Conservation (phyloP, 495 filamentous ascomycete genomes). For the Tuber brumale region DNA sequence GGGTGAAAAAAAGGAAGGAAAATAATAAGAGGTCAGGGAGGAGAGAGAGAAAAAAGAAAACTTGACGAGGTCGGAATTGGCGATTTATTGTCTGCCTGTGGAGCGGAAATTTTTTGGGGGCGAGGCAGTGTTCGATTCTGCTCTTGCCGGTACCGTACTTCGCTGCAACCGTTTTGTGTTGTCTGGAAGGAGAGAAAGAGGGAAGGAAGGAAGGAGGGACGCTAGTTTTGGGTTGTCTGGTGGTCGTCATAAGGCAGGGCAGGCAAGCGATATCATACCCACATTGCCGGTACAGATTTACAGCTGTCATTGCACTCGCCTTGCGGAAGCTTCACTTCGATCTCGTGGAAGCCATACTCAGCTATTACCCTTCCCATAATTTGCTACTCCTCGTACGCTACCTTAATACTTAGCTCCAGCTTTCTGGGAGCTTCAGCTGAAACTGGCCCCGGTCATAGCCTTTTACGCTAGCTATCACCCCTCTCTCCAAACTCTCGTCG, state of each 20-base stretch:
- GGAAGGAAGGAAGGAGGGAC: not conserved
- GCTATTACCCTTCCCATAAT: not conserved
- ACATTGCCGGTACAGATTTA: not conserved
- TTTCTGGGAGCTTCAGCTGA: not conserved
- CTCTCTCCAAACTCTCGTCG: not conserved
- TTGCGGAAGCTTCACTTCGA: not conserved
- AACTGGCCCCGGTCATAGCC: not conserved
- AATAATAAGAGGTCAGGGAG: not conserved
- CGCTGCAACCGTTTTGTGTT: slow-evolving; percentile 5
- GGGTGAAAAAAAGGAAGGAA: not conserved
- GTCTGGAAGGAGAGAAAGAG: not conserved
- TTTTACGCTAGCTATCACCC: not conserved
- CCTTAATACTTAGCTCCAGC: not conserved
- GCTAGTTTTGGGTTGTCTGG: not conserved
- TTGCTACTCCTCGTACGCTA: not conserved
- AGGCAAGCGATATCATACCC: not conserved
- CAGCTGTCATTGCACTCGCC: not conserved
- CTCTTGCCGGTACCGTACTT: not conserved
- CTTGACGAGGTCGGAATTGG: not conserved
- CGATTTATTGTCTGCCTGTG: not conserved
- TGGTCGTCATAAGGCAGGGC: not conserved
- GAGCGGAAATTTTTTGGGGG: not conserved
- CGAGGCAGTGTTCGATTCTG: not conserved
- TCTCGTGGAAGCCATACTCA: not conserved
- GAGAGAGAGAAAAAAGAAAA: not conserved